Conservation (phyloP, 345 rosid genomes). For the Pistacia vera region DNA sequence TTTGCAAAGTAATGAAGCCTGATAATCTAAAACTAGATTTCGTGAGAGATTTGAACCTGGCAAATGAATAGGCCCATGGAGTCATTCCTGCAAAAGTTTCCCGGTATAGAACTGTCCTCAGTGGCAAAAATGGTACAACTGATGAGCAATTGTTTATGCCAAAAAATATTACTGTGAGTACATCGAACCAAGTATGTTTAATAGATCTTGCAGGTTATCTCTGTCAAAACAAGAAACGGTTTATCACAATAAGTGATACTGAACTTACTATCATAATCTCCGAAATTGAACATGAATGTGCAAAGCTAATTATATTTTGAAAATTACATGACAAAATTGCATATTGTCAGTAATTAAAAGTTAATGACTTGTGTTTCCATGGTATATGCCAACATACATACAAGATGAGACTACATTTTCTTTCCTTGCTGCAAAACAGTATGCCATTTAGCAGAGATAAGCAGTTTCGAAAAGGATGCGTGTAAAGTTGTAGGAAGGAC, state of each 20-base stretch:
- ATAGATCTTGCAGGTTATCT: slow-evolving; percentile 22
- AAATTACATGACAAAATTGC: neutral
- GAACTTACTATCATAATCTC: neutral
- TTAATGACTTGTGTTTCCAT: neutral
- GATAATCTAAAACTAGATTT: no score
- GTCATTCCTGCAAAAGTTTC: slow-evolving; percentile 31
- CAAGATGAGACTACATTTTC: no score
- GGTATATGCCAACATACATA: slow-evolving; percentile 9
- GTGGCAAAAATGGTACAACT: slow-evolving; percentile 27
- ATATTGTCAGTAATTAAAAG: neutral
- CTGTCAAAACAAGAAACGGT: neutral
- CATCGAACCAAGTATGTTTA: slow-evolving; percentile 21
- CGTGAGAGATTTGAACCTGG: slow-evolving; percentile 15
- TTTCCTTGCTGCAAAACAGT: slow-evolving; percentile 52
- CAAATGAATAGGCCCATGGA: slow-evolving; percentile 29
- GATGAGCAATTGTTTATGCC: slow-evolving; percentile 25
- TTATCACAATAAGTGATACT: neutral
- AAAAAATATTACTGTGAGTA: slow-evolving; percentile 15
- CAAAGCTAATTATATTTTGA: neutral
- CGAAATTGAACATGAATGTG: neutral
- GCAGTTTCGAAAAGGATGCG: slow-evolving; percentile 32
- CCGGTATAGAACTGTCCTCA: slow-evolving; percentile 17
- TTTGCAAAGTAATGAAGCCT: neutral
- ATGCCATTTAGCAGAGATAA: slow-evolving; percentile 41
- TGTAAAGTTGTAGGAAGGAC: slow-evolving; percentile 49